Base-by-base conservation (phyloP, 1,284 basidiomycete genomes). In the Malassezia caprae region DNA sequence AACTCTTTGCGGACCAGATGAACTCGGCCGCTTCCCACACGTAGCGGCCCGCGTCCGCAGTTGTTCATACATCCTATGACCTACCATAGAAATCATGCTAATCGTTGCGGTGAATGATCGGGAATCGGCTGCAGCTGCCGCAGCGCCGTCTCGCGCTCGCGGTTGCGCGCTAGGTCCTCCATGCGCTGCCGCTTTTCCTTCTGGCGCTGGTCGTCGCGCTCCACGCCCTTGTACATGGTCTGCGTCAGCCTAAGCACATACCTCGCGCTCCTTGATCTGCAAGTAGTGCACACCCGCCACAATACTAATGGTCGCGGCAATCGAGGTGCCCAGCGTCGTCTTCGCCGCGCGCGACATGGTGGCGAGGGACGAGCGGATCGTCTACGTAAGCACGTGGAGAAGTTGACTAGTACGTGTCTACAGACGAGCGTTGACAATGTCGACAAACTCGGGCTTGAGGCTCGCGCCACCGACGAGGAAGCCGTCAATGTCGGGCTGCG, bases 401-500 rank as follows among this genome's bases (percentile, higher is more conserved):
- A 28, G 13, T 21, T n/a, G n/a, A n/a, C n/a, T 5, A 24, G 4
- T 12, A 26, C 8, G 40, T 4, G 24, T 26, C 46, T 54, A 63
- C 41, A 65, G 55, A 34, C 62, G 60, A 21, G 83, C 80, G 75
- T 93, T 93, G 81, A 90, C 83, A 75, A 96, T 96, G 61, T 96
- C 73, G 34, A 73, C 68, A 35, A 75, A 75, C 59, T 96, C 91
- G 58, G 93, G 91, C 80, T 98, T 98, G 77, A 99, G 82, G 37
- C 89, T 93, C 32, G 94, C 93, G 27, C 93, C 93, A 37, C 94
- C 94, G 34, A 98, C 94, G 62, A 98, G 84, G 85, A 96, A 96
- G n/a, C 93, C 93, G 76, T 96, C 91, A 56, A 98, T 86, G 76
- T 96, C 91, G 10, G 79, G 78, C 73, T 88, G 85, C 42, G 56